Evolutionary conservation across 345 rosid species (phyloP), one percentile per base, ranked within the genome.

Genomic region (Psidium friedrichsthalianum): DNA sequence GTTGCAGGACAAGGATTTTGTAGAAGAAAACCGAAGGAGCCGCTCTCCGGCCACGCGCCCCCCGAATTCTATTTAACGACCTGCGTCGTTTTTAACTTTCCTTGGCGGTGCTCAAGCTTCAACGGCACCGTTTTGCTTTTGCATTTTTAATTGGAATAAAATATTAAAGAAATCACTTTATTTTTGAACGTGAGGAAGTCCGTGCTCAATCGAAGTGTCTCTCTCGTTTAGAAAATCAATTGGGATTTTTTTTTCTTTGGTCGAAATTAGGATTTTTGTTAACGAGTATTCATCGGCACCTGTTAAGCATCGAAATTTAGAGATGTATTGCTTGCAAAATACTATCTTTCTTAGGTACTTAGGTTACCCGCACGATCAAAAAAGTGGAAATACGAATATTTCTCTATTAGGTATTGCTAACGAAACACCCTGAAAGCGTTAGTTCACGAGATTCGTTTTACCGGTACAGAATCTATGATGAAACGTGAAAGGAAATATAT

Each of bases 311-410:
- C 57, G 8, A 55, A 20, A 55, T 8, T 3, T 55, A 55, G 25
- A 55, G 21, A 55, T 55, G 21, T 3, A 2, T 21, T 4, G 14
- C 21, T 18, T 6, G 24, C 24, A 18, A 69, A 18, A 10, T 36
- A 69, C 20, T 1, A 0, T 18, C 12, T 32, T 32, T 32, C 6
- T 69, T 69, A 5, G 6, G 3, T 32, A 16, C 6, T 69, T 69
- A 5, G 6, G 3, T 32, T 18, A 44, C 6, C 8, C 20, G 24
- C 47, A 32, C 0, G 25, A 4, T 69, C 0, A 2, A 0, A 44
- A 4, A 11, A 16, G 8, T 21, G 1, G 2, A 69, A 36, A 9
- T 7, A 40, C 1, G 20, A 36, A 18, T 69, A 9, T 69, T 69
- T 64, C 4, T 69, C 8, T 36, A 36, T 69, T 5, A 18, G 47